Evolutionary conservation across 2,329 filamentous ascomycete genomes (phyloP).

Genomic region (Penicillium sp.): DNA sequence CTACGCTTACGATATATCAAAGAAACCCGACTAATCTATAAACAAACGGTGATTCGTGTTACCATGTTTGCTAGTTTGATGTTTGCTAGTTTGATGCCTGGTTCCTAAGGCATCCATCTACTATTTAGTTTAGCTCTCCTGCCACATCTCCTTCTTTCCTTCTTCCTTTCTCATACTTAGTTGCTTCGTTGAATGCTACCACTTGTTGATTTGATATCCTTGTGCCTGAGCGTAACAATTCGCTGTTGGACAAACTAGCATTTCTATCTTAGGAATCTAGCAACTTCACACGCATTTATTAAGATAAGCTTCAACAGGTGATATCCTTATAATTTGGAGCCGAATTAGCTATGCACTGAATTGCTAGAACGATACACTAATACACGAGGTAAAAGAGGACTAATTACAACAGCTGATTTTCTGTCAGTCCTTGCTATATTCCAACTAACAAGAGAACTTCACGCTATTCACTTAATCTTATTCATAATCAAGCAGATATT

Average conservation of each 20-base stretch:
- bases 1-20: constrained; percentile 7
- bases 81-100: too few species aligned
- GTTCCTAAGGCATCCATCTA: too few species aligned
- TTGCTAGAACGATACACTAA: not conserved
- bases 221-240: too few species aligned
- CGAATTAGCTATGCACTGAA: constrained; percentile 6
- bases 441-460: constrained; percentile 1
- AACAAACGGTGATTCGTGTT: constrained; percentile 6
- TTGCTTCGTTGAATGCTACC: too few species aligned
- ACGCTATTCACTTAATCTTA: constrained; percentile 10
- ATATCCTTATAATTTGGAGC: constrained; percentile 6
- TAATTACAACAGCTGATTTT: not conserved
- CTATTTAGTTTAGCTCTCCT: too few species aligned
- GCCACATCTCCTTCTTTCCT: too few species aligned
- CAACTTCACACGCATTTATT: constrained; percentile 6
- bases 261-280: constrained; percentile 9
- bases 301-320: constrained; percentile 5
- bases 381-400: not conserved
- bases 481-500: constrained; percentile 2
- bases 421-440: not conserved
- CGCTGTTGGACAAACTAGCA: constrained; percentile 4
- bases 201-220: too few species aligned
- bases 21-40: constrained; percentile 10
- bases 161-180: too few species aligned
- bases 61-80: too few species aligned